These are phyloP conservation scores for Termitomyces sp. DNA, from an alignment of 768 basidiomycete genomes.

Conservation along the genomic window DNA sequence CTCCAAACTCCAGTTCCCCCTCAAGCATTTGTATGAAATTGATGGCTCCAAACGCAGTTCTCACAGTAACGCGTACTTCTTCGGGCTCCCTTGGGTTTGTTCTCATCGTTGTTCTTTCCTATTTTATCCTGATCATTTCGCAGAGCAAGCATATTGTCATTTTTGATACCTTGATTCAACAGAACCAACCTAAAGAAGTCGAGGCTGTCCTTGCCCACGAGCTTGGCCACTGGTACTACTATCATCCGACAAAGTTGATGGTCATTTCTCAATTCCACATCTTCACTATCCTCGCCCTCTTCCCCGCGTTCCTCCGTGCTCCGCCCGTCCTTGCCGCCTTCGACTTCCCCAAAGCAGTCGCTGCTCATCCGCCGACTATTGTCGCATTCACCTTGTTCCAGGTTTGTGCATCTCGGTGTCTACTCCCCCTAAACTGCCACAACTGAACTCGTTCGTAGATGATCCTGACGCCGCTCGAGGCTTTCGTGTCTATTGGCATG, in stretches of 20 bases:
- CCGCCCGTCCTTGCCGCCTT: conserved; percentile 76
- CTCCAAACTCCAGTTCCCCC: conserved; percentile 80
- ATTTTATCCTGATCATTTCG: neutral
- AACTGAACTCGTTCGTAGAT: conserved; percentile 37
- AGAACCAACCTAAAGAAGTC: conserved; percentile 86
- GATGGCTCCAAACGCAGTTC: conserved; percentile 95
- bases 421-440: neutral
- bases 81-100: conserved; percentile 88
- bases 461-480: conserved; percentile 77
- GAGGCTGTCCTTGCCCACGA: conserved; percentile 98
- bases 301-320: conserved; percentile 86
- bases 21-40: conserved; percentile 94
- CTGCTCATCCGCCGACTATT: conserved; percentile 69
- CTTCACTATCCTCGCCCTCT: conserved; percentile 78
- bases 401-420: conserved; percentile 21
- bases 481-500: conserved; percentile 65
- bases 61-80: conserved; percentile 98
- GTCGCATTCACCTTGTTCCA: conserved; percentile 87
- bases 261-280: conserved; percentile 83
- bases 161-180: conserved; percentile 94
- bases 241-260: conserved; percentile 88
- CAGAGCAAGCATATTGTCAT: conserved; percentile 94
- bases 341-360: conserved; percentile 64
- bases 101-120: neutral
- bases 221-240: conserved; percentile 93